Evolutionary conservation across 768 basidiomycete species (phyloP).

Genomic region (Russula dissimulans): DNA sequence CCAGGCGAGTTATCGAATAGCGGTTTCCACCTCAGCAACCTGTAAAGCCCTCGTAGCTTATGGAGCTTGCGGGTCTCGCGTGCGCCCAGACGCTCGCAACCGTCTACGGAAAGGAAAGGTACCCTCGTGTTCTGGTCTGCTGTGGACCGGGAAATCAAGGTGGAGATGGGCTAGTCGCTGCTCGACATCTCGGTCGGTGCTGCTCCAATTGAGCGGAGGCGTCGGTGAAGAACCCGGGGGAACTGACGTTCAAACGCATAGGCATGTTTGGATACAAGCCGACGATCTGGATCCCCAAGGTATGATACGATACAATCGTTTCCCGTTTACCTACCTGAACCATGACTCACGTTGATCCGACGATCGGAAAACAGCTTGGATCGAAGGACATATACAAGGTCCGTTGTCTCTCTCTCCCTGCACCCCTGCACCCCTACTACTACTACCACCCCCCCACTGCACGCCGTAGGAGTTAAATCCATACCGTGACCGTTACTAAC

Average conservation of each 20-base stretch:
- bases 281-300: conserved; percentile 91
- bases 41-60: conserved; percentile 44
- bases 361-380: conserved; percentile 50
- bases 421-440: no score
- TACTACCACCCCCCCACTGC: no score
- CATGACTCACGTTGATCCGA: background rate
- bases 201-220: no score
- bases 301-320: conserved; percentile 22
- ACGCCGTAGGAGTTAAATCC: no score
- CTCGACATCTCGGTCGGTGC: conserved; percentile 71
- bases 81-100: conserved; percentile 82
- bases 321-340: background rate
- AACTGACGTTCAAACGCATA: conserved; percentile 23
- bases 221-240: no score
- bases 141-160: conserved; percentile 98
- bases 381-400: conserved; percentile 91
- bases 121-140: conserved; percentile 80
- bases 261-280: conserved; percentile 91
- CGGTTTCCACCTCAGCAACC: background rate
- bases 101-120: conserved; percentile 59
- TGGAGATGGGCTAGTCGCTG: conserved; percentile 94
- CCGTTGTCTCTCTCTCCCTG: background rate
- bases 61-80: conserved; percentile 93
- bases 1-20: conserved; percentile 42
- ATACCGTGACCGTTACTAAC: no score